A percentile compares a stretch with the other conserved stretches of the same genome.
phyloP scores from a whole-genome alignment of 768 basidiomycete species.

The Dendrothele bispora region DNA sequence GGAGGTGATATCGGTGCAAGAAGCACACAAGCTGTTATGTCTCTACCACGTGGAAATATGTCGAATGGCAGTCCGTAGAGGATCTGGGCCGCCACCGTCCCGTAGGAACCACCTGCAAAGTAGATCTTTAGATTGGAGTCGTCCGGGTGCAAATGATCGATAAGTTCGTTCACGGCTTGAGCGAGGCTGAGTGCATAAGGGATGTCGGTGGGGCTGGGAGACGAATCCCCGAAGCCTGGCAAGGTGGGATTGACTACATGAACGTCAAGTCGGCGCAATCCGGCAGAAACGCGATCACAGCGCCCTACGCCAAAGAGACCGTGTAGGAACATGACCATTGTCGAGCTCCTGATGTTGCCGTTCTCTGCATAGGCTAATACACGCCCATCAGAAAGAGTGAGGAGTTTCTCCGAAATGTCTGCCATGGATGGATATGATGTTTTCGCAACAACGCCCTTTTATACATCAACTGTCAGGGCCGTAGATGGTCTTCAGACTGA shows the following conservation, averaged over 20 bases:
- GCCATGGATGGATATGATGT: no score
- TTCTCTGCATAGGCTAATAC: constrained; percentile 38
- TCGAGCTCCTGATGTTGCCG: constrained; percentile 34
- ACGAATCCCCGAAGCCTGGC: constrained; percentile 23
- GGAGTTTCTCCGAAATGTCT: constrained; percentile 15
- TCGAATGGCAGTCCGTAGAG: constrained; percentile 52
- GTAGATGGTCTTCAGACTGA: no score
- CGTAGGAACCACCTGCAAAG: constrained; percentile 54
- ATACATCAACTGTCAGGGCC: background rate
- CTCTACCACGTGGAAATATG: constrained; percentile 48
- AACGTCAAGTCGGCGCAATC: constrained; percentile 25
- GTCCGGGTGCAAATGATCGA: constrained; percentile 40
- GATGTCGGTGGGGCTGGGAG: constrained; percentile 23
- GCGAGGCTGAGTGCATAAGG: constrained; percentile 34
- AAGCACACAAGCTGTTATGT: constrained; percentile 48
- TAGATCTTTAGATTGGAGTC: constrained; percentile 37
- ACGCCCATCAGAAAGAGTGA: constrained; percentile 29
- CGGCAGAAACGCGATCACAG: constrained; percentile 16
- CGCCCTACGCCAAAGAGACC: constrained; percentile 39
- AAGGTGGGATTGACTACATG: constrained; percentile 42
- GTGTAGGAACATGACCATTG: constrained; percentile 41
- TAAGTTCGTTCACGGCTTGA: constrained; percentile 36
- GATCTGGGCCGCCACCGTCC: constrained; percentile 57
- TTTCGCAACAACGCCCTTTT: no score
- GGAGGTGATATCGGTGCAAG: constrained; percentile 47